Evolutionary conservation across 2,329 filamentous ascomycete species (phyloP), one percentile per base, ranked within the genome.

Genomic region (Pseudocercospora musae): DNA sequence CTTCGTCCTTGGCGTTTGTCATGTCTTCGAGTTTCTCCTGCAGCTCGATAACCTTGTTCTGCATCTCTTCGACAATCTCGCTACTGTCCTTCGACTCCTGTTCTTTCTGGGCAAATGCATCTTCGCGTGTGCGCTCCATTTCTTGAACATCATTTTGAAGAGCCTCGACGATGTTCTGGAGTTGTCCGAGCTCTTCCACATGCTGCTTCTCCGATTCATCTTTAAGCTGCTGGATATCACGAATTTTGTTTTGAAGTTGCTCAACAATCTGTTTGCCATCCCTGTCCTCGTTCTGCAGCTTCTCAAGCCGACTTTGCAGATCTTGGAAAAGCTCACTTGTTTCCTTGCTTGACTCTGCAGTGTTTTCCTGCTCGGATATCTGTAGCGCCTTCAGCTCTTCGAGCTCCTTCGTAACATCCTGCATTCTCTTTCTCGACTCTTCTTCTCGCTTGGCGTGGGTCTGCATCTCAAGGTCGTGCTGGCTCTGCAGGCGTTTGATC

Each of bases 251-350:
- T 53, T 69, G 68, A 20, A 70, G 58, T 29, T 59, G 40, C 46
- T 64, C 63, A 4, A 68, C 61, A 10, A 67, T 59, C 15, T 62
- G 50, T 21, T 61, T 60, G n/a, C 65, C 66, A 42, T 69, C 65
- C 10, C 37, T 63, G 29, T 66, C 71, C 23, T 68, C 64, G 18
- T 66, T 60, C 48, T 71, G 67, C 20, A 71, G 59, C 50, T 66
- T 65, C n/a, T 55, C 33, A n/a, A 72, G 44, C 53, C 67, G 65
- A 10, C 63, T 57, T 27, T 68, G 66, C 4, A 72, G 62, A 21
- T 59, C 60, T 31, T 66, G 31, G 20, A 69, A 52, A 4, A 63
- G 37, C 10, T 63, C 48, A 59, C 63, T 52, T 13, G 49, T 49
- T 23, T 65, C 57, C 49, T 64, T 52, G 20, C 65, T 52, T 9